phyloP scores from a whole-genome alignment of 2,329 filamentous ascomycete species.

The Curvularia lunata region DNA sequence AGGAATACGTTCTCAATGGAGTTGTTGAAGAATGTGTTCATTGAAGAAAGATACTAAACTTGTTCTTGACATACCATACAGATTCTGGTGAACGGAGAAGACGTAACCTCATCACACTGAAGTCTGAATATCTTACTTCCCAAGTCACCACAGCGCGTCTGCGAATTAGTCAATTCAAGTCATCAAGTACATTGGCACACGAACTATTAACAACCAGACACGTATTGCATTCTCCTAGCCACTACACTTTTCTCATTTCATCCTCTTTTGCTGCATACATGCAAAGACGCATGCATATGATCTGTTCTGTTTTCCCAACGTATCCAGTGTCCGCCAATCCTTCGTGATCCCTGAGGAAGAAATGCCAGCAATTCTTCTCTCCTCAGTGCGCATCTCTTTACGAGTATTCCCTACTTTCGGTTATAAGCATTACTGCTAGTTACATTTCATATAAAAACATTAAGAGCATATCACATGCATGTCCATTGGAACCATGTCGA shows the following conservation, averaged over 20 bases:
- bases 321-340: background rate
- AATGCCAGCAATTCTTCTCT: conserved; percentile 1
- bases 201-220: background rate
- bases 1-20: too few relatives aligned
- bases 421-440: background rate
- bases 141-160: background rate
- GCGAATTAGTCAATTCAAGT: background rate
- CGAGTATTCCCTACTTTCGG: background rate
- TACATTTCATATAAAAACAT: conserved; percentile 4
- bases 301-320: background rate
- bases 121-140: background rate
- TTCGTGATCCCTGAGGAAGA: background rate
- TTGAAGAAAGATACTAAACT: too few relatives aligned
- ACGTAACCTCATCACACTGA: background rate
- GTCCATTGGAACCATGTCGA: background rate
- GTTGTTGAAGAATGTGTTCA: too few relatives aligned
- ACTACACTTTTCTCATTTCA: background rate
- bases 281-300: background rate
- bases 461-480: background rate
- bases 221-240: background rate
- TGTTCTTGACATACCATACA: too few relatives aligned
- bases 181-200: background rate
- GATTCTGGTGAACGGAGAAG: too few relatives aligned
- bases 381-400: background rate
- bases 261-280: background rate